Evolutionary conservation across 176 grass and related monocot genomes (phyloP).

Genomic region (Phyllostachys edulis): DNA sequence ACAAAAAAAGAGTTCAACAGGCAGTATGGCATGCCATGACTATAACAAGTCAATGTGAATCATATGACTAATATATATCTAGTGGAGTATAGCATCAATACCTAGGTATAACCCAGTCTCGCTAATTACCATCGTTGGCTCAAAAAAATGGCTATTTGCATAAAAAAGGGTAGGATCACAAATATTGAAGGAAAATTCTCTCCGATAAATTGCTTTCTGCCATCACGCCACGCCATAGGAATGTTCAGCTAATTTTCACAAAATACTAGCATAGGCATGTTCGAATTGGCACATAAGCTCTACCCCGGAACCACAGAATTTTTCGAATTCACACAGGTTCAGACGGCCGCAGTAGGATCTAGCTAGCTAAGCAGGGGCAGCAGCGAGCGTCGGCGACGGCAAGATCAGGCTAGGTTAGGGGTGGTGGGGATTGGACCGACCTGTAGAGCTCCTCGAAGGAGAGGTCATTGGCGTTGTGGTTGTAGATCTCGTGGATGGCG

Average conservation of each 20-base stretch:
- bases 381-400: not conserved
- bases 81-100: not conserved
- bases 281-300: not conserved
- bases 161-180: not conserved
- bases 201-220: not conserved
- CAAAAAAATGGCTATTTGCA: not conserved
- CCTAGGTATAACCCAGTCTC: not conserved
- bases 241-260: not conserved
- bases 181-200: not conserved
- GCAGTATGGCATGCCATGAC: not conserved
- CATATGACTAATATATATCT: not conserved
- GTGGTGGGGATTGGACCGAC: slow-evolving; percentile 6
- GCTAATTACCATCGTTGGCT: not conserved
- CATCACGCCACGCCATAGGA: not conserved
- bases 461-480: slow-evolving; percentile 94
- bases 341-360: slow-evolving; percentile 2
- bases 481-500: slow-evolving; percentile 97
- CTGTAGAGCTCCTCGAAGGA: slow-evolving; percentile 95
- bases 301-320: not conserved
- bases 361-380: not conserved
- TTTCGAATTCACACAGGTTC: slow-evolving; percentile 1
- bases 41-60: slow-evolving; percentile 11
- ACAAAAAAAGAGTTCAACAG: slow-evolving; percentile 16
- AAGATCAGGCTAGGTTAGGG: not conserved
- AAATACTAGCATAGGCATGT: not conserved